Conservation (phyloP, 495 filamentous ascomycete genomes). For the Astrocystis sublimbata region DNA sequence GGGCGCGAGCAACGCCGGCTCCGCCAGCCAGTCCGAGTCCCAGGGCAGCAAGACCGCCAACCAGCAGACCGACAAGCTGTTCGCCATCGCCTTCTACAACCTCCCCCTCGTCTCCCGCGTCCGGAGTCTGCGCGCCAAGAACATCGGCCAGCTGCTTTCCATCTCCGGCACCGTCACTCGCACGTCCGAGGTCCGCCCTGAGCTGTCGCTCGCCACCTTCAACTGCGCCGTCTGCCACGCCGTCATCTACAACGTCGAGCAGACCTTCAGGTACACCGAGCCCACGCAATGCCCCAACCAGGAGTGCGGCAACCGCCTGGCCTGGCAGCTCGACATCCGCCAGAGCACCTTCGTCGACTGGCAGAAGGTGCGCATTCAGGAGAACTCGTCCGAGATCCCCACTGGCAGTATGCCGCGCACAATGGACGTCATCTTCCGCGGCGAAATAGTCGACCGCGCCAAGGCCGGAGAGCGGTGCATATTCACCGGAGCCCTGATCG, state of each 20-base stretch:
- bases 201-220: constrained; percentile 90
- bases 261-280: constrained; percentile 96
- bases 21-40: constrained; percentile 63
- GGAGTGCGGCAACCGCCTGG: constrained; percentile 85
- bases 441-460: constrained; percentile 95
- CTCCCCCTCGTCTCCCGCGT: constrained; percentile 90
- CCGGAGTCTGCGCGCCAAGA: constrained; percentile 82
- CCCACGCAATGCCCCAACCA: constrained; percentile 91
- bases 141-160: constrained; percentile 88
- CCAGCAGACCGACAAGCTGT: constrained; percentile 95
- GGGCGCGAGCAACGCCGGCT: constrained; percentile 61
- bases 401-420: constrained; percentile 98
- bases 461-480: constrained; percentile 98
- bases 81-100: constrained; percentile 94
- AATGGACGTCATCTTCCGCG: constrained; percentile 96
- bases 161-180: constrained; percentile 96
- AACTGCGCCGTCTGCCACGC: constrained; percentile 82
- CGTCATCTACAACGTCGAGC: constrained; percentile 86
- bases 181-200: constrained; percentile 94
- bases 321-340: constrained; percentile 92
- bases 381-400: constrained; percentile 96
- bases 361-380: constrained; percentile 97
- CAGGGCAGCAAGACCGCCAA: constrained; percentile 73
- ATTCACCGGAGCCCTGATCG: constrained; percentile 94
- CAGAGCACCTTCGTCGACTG: constrained; percentile 98